Percentiles rank a stretch among this genome's conserved stretches.
Evolutionary conservation across 129 eudicot genomes (phyloP).

Genomic region (Tagetes erecta): DNA sequence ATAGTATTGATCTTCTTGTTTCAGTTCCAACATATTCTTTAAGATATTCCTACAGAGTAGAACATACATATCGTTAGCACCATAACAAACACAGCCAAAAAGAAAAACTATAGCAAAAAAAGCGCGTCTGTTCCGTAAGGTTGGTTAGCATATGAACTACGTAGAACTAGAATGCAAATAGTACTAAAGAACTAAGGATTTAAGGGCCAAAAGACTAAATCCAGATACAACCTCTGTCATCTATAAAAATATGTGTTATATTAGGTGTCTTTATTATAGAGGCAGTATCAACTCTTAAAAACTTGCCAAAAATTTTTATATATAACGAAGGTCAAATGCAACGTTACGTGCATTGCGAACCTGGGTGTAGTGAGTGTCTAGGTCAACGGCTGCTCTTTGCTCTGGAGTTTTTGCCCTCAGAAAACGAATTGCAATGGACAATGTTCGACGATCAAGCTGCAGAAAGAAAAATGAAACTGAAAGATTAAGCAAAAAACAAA

Average conservation of each 20-base stretch:
- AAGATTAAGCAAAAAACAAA: not conserved
- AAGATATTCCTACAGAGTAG: slow-evolving; percentile 76
- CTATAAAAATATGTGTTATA: not conserved
- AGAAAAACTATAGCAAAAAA: not conserved
- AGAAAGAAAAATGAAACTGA: slow-evolving; percentile 17
- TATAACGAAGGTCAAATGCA: not conserved
- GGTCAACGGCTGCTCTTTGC: slow-evolving; percentile 95
- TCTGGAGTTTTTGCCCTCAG: slow-evolving; percentile 95
- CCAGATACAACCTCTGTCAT: not conserved
- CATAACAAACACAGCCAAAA: slow-evolving; percentile 15
- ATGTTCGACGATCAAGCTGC: slow-evolving; percentile 75
- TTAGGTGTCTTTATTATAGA: not conserved
- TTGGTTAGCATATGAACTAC: not conserved
- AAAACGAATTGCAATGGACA: slow-evolving; percentile 81
- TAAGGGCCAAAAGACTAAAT: slow-evolving; percentile 4
- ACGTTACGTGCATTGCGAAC: slow-evolving; percentile 36
- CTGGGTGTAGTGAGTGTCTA: slow-evolving; percentile 94
- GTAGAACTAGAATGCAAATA: not conserved
- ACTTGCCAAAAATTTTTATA: not conserved
- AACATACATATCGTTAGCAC: slow-evolving; percentile 9
- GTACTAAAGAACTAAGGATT: not conserved
- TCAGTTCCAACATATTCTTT: slow-evolving; percentile 66
- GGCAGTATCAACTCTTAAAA: not conserved
- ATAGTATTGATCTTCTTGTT: slow-evolving; percentile 70
- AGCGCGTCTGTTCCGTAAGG: slow-evolving; percentile 1